Evolutionary conservation across 2,329 filamentous ascomycete genomes (phyloP), one percentile per base, ranked within the genome.

Genomic region (Orbilia brochopaga): DNA sequence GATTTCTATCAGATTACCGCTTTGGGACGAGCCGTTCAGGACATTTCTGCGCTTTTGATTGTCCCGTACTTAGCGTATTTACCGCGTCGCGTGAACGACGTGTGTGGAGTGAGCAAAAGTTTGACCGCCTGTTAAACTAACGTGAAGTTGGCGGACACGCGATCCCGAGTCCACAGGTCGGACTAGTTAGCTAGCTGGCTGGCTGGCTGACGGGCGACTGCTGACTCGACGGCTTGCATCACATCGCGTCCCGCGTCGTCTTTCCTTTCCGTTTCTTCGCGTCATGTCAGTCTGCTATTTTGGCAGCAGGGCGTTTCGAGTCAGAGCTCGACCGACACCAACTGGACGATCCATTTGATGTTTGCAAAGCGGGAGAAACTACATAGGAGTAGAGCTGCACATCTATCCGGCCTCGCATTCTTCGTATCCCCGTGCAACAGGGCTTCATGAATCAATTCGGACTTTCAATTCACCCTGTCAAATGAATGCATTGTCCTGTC

Each of bases 231-330:
- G 19, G 51, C 30, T 19, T 37, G 24, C 3, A 65, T 56, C 60
- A 60, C 60, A 60, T 57, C 54, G 56, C 60, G 32, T 23, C 67
- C 56, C 60, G 50, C 51, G 51, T 23, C 19, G 32, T n/a, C 17
- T 21, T 30, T 42, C 57, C 51, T 56, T 19, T 2, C 19, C 44
- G 44, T 4, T 2, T 48, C n/a, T n/a, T n/a, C n/a, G n/a, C n/a
- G n/a, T n/a, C n/a, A n/a, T n/a, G n/a, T n/a, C n/a, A n/a, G n/a
- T 57, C 46, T 72, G 67, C 67, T 10, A 51, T 72, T 72, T 72
- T 72, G 67, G 60, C 56, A 35, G 46, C n/a, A 10, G 2, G 15
- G 19, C 42, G 58, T 50, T 57, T 51, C 44, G n/a, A 46, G 52
- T 52, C 55, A 48, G 60, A 65, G 67, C 60, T 72, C 67, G n/a